phyloP scores from a whole-genome alignment of 2,329 filamentous ascomycete species.

The Pyricularia sp. region DNA sequence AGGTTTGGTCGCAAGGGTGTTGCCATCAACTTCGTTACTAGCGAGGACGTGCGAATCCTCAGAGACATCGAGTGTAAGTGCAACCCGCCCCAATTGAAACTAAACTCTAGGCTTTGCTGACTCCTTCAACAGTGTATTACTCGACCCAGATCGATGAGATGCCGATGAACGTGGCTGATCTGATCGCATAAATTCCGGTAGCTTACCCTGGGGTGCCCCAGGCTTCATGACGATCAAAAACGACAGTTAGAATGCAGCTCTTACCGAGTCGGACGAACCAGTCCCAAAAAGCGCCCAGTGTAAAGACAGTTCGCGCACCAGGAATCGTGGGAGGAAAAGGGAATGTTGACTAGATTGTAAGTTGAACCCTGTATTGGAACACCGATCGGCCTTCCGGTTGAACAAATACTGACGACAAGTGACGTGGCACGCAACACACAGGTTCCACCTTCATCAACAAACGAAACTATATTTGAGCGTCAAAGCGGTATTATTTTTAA shows the following conservation, averaged over 20 bases:
- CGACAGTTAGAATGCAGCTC: background rate
- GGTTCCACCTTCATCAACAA: background rate
- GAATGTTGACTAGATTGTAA: constrained; percentile 7
- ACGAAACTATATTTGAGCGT: background rate
- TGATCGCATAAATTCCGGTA: constrained; percentile 25
- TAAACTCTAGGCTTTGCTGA: background rate
- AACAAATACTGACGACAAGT: background rate
- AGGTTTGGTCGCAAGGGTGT: constrained; percentile 97
- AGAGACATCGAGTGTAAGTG: constrained; percentile 94
- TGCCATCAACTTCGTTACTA: constrained; percentile 98
- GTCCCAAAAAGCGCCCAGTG: background rate
- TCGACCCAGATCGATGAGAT: constrained; percentile 97
- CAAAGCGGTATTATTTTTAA: background rate
- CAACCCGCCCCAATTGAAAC: background rate
- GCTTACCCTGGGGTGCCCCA: background rate
- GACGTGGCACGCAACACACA: background rate
- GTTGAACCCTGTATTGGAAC: background rate
- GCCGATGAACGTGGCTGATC: constrained; percentile 84
- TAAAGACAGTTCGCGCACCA: background rate
- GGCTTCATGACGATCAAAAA: background rate
- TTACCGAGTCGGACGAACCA: background rate
- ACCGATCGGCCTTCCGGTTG: background rate
- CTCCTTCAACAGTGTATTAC: constrained; percentile 50
- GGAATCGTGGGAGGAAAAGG: constrained; percentile 11
- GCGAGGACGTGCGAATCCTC: constrained; percentile 93